A percentile compares a stretch with the other conserved stretches of the same genome.
phyloP scores from a whole-genome alignment of 2,329 filamentous ascomycete genomes.

The Pseudomassariella vexata region DNA sequence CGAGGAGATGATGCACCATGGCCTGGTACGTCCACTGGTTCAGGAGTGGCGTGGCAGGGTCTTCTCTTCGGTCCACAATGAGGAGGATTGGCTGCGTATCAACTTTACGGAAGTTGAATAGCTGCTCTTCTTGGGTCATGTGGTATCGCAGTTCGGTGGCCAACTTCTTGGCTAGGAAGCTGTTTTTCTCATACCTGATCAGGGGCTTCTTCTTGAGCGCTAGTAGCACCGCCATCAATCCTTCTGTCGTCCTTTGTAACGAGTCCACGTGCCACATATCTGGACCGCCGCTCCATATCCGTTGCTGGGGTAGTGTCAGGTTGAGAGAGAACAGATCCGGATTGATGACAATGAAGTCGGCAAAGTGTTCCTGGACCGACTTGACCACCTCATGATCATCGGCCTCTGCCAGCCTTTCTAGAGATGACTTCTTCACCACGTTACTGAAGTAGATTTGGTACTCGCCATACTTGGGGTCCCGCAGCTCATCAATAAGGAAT shows the following conservation, averaged over 20 bases:
- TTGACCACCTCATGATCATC: conserved; percentile 98
- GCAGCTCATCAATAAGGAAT: conserved; percentile 86
- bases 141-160: conserved; percentile 88
- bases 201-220: conserved; percentile 95
- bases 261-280: conserved; percentile 90
- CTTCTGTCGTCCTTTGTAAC: conserved; percentile 80
- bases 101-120: conserved; percentile 93
- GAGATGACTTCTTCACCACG: conserved; percentile 89
- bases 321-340: conserved; percentile 84
- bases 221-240: conserved; percentile 74
- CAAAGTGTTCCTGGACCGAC: conserved; percentile 89
- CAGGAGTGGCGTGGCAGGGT: conserved; percentile 87
- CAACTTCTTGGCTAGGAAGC: conserved; percentile 82
- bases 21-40: conserved; percentile 99
- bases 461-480: conserved; percentile 95
- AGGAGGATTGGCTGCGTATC: conserved; percentile 92
- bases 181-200: conserved; percentile 90
- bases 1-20: conserved; percentile 97
- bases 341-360: conserved; percentile 92
- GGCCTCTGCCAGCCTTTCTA: conserved; percentile 90
- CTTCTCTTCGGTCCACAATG: conserved; percentile 84
- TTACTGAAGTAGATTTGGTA: conserved; percentile 98
- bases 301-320: conserved; percentile 64
- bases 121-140: conserved; percentile 89
- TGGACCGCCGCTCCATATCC: conserved; percentile 74